Evolutionary conservation across 2,329 filamentous ascomycete genomes (phyloP).

Genomic region (Acarospora socialis): DNA sequence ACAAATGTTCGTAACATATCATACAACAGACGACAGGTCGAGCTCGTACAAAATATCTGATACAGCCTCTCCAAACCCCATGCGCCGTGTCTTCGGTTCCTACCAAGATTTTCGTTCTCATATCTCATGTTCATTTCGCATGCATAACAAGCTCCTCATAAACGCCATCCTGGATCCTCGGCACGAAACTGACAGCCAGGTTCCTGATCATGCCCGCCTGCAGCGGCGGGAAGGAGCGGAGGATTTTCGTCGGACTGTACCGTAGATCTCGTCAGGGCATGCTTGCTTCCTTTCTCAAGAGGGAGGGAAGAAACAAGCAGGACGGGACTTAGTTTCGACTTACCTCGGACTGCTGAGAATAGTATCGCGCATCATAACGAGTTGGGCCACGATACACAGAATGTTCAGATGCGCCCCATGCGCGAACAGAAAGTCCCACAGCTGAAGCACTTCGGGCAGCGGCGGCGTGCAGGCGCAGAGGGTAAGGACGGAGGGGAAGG

Average conservation of each 20-base stretch:
- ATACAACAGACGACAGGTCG: too few relatives aligned
- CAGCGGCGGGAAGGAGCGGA: constrained; percentile 74
- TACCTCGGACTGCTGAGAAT: constrained; percentile 76
- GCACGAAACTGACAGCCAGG: constrained; percentile 71
- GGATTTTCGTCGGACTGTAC: constrained; percentile 71
- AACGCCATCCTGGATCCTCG: constrained; percentile 78
- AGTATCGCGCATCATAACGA: constrained; percentile 74
- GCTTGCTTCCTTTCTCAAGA: neutral
- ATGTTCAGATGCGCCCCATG: constrained; percentile 93
- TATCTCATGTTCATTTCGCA: constrained; percentile 48
- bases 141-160: constrained; percentile 84
- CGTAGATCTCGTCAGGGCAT: constrained; percentile 9
- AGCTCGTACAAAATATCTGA: too few relatives aligned
- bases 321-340: constrained; percentile 15
- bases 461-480: constrained; percentile 93
- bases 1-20: too few relatives aligned
- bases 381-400: constrained; percentile 87
- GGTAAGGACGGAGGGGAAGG: constrained; percentile 87
- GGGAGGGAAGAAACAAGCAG: neutral
- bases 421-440: constrained; percentile 96
- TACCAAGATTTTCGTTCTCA: too few relatives aligned
- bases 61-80: too few relatives aligned
- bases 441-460: constrained; percentile 74
- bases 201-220: constrained; percentile 74
- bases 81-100: too few relatives aligned